Conservation (phyloP, 495 filamentous ascomycete genomes). For the Platismatia glauca region DNA sequence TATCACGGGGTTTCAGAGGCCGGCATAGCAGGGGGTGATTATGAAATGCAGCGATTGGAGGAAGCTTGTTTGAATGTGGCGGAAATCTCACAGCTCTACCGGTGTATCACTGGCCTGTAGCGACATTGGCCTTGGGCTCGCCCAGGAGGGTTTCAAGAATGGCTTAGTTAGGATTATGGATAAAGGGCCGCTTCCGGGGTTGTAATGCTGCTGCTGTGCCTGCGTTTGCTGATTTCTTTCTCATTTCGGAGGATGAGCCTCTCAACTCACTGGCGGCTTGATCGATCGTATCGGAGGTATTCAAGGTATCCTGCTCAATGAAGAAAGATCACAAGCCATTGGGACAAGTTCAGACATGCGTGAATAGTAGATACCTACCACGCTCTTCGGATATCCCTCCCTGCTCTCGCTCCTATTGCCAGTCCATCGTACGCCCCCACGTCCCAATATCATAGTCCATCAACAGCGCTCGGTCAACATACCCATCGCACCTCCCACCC, state of each 20-base stretch:
- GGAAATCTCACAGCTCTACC: conserved; percentile 3
- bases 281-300: not conserved
- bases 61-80: not conserved
- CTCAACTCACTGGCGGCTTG: conserved; percentile 9
- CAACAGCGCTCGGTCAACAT: too few species aligned
- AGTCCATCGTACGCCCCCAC: not conserved
- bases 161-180: conserved; percentile 6
- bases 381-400: not conserved
- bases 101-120: not conserved
- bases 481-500: too few species aligned
- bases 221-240: not conserved
- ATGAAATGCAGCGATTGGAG: conserved; percentile 12
- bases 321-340: conserved; percentile 8
- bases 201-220: conserved; percentile 17
- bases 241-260: conserved; percentile 15
- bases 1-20: conserved; percentile 5
- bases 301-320: conserved; percentile 4
- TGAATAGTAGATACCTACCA: not conserved
- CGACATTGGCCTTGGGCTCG: conserved; percentile 1
- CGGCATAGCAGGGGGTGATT: conserved; percentile 1
- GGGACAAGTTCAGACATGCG: not conserved
- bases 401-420: not conserved
- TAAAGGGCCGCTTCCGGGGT: conserved; percentile 17
- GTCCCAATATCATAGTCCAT: not conserved
- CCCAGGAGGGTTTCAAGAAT: not conserved